A percentile compares a stretch with the other conserved stretches of the same genome.
Evolutionary conservation across 1,284 basidiomycete species (phyloP).

Genomic region (Blastosporella zonata): DNA sequence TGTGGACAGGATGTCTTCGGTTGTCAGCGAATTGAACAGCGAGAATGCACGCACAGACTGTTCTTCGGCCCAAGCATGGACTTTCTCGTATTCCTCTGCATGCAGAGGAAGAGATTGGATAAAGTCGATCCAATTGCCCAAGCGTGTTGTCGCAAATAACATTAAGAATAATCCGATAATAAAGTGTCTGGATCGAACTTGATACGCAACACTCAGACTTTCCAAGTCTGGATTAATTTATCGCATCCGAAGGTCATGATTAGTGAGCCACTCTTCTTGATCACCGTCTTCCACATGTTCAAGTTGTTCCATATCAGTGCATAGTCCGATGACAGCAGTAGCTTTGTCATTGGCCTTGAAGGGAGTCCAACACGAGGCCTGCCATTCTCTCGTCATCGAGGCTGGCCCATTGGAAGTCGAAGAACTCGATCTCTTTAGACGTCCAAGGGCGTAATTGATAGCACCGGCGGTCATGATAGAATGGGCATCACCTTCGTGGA

Average conservation of each 20-base stretch:
- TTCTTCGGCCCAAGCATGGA: conserved; percentile 20
- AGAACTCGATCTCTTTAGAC: conserved; percentile 18
- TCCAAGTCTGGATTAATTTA: conserved; percentile 22
- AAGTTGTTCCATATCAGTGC: conserved; percentile 30
- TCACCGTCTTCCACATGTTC: conserved; percentile 24
- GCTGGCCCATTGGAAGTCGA: conserved; percentile 18
- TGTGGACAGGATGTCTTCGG: conserved; percentile 22
- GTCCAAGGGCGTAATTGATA: conserved; percentile 23
- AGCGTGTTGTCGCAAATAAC: conserved; percentile 8
- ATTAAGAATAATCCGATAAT: too few relatives aligned
- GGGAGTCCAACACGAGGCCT: conserved; percentile 15
- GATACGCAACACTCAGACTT: too few relatives aligned
- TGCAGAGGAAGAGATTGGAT: conserved; percentile 17
- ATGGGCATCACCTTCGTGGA: conserved; percentile 28
- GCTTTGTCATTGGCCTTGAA: conserved; percentile 8
- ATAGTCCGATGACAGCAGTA: conserved; percentile 15
- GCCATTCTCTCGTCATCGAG: conserved; percentile 20
- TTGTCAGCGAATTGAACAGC: conserved; percentile 14
- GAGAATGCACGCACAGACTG: conserved; percentile 17
- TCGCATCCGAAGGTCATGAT: conserved; percentile 13
- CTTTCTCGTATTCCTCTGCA: conserved; percentile 11
- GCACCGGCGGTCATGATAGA: conserved; percentile 24
- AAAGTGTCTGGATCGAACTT: too few relatives aligned
- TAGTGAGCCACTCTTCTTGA: conserved; percentile 15
- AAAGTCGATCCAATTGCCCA: conserved; percentile 18